These are phyloP conservation scores for Trypethelium eluteriae DNA, from an alignment of 495 filamentous ascomycete genomes.

Conservation along the genomic window DNA sequence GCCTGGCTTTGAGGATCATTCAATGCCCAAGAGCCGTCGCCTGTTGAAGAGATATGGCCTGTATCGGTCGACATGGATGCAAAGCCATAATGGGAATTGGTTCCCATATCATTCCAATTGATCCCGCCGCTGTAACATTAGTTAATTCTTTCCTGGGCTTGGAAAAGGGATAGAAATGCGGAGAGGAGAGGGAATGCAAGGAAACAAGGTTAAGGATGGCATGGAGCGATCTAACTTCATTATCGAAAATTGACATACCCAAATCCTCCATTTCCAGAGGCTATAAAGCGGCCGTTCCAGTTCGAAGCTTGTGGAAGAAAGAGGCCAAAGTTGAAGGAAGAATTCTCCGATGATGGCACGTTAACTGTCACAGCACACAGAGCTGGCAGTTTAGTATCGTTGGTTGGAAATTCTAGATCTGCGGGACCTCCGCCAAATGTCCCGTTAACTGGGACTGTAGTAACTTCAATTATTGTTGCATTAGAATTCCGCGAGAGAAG, in stretches of 20 bases:
- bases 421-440: constrained; percentile 20
- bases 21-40: constrained; percentile 43
- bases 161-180: background rate
- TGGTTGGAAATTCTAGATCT: constrained; percentile 40
- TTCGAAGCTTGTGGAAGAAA: constrained; percentile 39
- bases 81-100: constrained; percentile 42
- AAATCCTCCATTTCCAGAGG: constrained; percentile 46
- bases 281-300: constrained; percentile 47
- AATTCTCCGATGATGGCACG: constrained; percentile 39
- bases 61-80: constrained; percentile 50
- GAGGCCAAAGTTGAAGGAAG: constrained; percentile 43
- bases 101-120: constrained; percentile 48
- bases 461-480: constrained; percentile 14
- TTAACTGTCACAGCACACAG: constrained; percentile 44
- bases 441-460: constrained; percentile 12
- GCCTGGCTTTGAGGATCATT: constrained; percentile 31
- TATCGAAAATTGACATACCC: constrained; percentile 16
- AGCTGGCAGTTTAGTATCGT: constrained; percentile 42
- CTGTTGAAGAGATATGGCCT: constrained; percentile 42
- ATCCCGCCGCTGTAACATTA: constrained; percentile 37
- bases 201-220: background rate
- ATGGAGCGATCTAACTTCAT: too few relatives aligned
- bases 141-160: background rate
- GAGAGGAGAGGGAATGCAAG: background rate
- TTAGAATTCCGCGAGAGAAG: background rate